Conservation (phyloP, 2,329 filamentous ascomycete species). For the Verticillium alfalfae region DNA sequence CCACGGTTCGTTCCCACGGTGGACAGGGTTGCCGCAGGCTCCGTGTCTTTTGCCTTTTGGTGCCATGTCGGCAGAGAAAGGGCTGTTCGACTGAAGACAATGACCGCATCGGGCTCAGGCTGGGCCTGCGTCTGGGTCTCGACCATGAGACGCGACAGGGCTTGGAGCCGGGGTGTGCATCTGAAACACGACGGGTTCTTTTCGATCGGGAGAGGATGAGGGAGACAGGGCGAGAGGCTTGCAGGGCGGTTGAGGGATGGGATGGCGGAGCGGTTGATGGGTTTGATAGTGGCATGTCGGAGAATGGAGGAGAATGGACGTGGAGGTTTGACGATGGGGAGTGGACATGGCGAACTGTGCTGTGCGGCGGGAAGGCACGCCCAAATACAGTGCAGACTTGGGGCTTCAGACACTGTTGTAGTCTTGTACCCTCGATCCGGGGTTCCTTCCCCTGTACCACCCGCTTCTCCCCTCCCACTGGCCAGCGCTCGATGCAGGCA, state of each 20-base stretch:
- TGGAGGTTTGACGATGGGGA: not conserved
- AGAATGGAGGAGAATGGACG: not conserved
- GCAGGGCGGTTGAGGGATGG: not conserved
- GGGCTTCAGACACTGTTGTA: not conserved
- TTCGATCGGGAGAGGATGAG: not conserved
- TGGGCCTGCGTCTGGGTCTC: not conserved
- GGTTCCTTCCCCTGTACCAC: slow-evolving; percentile 7
- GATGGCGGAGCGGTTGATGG: not conserved
- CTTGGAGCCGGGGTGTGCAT: not conserved
- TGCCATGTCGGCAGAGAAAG: not conserved
- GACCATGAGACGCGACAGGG: not conserved
- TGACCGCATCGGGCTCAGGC: not conserved
- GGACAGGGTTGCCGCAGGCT: not conserved
- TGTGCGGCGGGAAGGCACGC: not conserved
- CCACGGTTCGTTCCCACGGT: not conserved
- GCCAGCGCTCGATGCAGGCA: slow-evolving; percentile 9
- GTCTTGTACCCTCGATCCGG: slow-evolving; percentile 3
- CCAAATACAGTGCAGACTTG: not conserved
- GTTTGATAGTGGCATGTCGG: not conserved
- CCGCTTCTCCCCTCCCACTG: slow-evolving; percentile 6
- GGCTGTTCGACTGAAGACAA: not conserved
- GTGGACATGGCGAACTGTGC: not conserved
- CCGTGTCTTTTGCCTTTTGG: not conserved
- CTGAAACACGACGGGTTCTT: not conserved
- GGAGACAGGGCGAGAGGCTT: not conserved